phyloP scores from a whole-genome alignment of 1,284 basidiomycete genomes.

The Ustilago cynodontis region DNA sequence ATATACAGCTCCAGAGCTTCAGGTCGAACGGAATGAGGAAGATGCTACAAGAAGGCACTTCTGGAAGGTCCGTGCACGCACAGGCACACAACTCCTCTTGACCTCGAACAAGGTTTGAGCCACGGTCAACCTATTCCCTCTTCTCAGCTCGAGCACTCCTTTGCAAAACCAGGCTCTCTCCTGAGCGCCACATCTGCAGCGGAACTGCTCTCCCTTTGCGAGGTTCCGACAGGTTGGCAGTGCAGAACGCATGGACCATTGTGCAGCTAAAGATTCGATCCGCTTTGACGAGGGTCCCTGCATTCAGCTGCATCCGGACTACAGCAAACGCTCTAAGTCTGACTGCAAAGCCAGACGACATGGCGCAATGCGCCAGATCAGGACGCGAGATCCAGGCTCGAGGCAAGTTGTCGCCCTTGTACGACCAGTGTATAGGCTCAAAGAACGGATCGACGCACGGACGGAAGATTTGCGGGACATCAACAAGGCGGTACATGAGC shows the following conservation, averaged over 20 bases:
- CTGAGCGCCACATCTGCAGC: neutral
- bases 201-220: neutral
- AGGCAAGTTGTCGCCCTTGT: neutral
- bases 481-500: neutral
- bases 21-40: too few species aligned
- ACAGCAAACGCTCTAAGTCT: too few species aligned
- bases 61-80: neutral
- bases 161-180: neutral
- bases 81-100: neutral
- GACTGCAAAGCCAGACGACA: neutral
- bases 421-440: neutral
- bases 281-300: constrained; percentile 8
- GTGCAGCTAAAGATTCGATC: constrained; percentile 1
- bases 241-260: neutral
- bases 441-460: constrained; percentile 1
- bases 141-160: neutral
- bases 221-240: neutral
- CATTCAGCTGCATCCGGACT: constrained; percentile 12
- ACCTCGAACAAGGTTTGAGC: constrained; percentile 5
- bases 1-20: too few species aligned
- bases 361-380: neutral
- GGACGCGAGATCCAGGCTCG: neutral
- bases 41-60: neutral
- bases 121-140: neutral
- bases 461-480: neutral